These are phyloP conservation scores for Rosa rugosa DNA, from an alignment of 306 rosid species.

Conservation along the genomic window DNA sequence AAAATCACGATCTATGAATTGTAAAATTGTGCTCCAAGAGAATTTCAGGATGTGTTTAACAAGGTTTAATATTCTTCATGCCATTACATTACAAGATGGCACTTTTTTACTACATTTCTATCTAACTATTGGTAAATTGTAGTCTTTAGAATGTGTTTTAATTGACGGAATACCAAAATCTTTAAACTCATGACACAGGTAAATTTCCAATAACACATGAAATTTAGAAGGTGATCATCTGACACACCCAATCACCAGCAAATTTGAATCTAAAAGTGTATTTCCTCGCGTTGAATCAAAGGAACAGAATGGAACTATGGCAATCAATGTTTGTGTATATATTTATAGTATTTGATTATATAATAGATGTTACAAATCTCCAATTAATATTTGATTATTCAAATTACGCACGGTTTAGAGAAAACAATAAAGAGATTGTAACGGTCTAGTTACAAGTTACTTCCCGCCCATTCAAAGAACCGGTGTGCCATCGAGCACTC, in stretches of 20 bases:
- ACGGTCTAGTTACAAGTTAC: background rate
- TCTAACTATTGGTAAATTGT: too few relatives aligned
- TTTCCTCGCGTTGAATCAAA: background rate
- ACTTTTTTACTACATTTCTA: too few relatives aligned
- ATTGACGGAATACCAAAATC: background rate
- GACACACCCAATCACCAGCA: too few relatives aligned
- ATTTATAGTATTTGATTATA: background rate
- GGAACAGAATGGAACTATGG: background rate
- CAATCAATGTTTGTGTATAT: background rate
- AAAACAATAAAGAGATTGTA: background rate
- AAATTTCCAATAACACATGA: background rate
- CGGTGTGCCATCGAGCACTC: too few relatives aligned
- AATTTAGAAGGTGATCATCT: too few relatives aligned
- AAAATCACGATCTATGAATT: too few relatives aligned
- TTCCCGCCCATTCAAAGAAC: slow-evolving; percentile 9
- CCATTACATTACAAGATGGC: too few relatives aligned
- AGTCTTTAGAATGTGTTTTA: background rate
- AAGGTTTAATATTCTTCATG: too few relatives aligned
- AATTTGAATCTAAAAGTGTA: background rate
- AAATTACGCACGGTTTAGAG: background rate
- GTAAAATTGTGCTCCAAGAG: too few relatives aligned
- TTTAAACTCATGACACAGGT: too few relatives aligned
- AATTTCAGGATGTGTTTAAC: too few relatives aligned
- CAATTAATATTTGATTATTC: background rate
- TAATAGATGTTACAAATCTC: slow-evolving; percentile 1